phyloP scores from a whole-genome alignment of 306 rosid species.

The Malus orientalis region DNA sequence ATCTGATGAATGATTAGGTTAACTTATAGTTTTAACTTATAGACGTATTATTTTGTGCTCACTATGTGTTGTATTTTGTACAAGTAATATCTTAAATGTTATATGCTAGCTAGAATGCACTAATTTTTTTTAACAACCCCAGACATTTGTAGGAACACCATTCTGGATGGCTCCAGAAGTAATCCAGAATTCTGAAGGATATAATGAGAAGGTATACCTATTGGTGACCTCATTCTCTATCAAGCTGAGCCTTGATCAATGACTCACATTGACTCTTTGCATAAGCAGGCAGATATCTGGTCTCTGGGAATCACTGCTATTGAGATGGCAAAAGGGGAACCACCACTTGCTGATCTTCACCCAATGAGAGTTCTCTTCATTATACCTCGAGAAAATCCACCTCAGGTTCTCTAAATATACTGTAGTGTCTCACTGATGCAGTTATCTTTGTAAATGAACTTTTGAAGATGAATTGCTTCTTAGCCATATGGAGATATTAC shows the following conservation, averaged over 20 bases:
- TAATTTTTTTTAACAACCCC: constrained; percentile 49
- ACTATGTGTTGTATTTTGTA: neutral
- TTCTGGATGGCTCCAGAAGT: constrained; percentile 99
- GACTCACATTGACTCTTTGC: constrained; percentile 23
- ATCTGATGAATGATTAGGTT: neutral
- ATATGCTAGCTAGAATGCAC: constrained; percentile 17
- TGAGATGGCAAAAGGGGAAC: constrained; percentile 99
- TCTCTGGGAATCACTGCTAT: constrained; percentile 95
- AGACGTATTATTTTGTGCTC: neutral
- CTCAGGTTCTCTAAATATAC: constrained; percentile 55
- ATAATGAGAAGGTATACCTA: constrained; percentile 81
- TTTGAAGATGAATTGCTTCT: neutral
- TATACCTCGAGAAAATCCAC: constrained; percentile 97
- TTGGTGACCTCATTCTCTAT: neutral
- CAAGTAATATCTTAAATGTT: neutral
- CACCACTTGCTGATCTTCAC: constrained; percentile 98
- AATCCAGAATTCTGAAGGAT: constrained; percentile 93
- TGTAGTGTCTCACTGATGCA: neutral
- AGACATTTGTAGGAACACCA: constrained; percentile 99
- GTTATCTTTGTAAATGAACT: neutral
- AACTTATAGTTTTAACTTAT: neutral
- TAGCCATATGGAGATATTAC: constrained; percentile 8
- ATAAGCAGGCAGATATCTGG: constrained; percentile 96
- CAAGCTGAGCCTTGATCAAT: constrained; percentile 15
- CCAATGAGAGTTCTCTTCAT: constrained; percentile 98